Percentiles rank a stretch among this genome's conserved stretches.
Conservation (phyloP, 805 yeast genomes). For the Wickerhamiella qilinensis region DNA sequence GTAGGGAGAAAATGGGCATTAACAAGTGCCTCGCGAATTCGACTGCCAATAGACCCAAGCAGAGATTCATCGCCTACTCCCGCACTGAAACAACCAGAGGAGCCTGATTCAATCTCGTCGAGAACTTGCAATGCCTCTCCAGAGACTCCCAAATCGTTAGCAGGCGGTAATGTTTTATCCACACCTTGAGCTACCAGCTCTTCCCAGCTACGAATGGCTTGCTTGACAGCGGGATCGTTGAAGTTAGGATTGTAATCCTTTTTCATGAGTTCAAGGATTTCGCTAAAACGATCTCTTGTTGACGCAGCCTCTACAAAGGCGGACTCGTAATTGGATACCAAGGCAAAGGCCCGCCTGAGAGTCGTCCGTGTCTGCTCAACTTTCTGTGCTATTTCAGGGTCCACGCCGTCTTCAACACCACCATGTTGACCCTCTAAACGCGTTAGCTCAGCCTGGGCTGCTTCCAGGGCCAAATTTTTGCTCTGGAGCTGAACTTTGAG, state of each 20-base stretch:
- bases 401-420: background rate
- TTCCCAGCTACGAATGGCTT: constrained; percentile 35
- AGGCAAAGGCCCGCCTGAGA: background rate
- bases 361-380: background rate
- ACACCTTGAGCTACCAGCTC: constrained; percentile 13
- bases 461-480: background rate
- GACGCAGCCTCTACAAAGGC: constrained; percentile 1
- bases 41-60: background rate
- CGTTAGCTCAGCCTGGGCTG: background rate
- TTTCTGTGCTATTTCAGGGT: background rate
- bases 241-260: constrained; percentile 63
- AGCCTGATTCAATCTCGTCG: background rate
- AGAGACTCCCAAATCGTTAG: background rate
- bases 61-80: no score
- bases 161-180: constrained; percentile 32
- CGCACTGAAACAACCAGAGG: no score
- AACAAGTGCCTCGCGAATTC: background rate
- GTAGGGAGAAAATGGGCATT: background rate
- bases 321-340: background rate
- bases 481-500: background rate
- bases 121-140: background rate
- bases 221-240: constrained; percentile 76
- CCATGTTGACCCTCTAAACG: no score
- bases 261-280: constrained; percentile 32
- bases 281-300: no score